These are phyloP conservation scores for Tremella yokohamensis DNA, from an alignment of 768 basidiomycete genomes.

Conservation along the genomic window DNA sequence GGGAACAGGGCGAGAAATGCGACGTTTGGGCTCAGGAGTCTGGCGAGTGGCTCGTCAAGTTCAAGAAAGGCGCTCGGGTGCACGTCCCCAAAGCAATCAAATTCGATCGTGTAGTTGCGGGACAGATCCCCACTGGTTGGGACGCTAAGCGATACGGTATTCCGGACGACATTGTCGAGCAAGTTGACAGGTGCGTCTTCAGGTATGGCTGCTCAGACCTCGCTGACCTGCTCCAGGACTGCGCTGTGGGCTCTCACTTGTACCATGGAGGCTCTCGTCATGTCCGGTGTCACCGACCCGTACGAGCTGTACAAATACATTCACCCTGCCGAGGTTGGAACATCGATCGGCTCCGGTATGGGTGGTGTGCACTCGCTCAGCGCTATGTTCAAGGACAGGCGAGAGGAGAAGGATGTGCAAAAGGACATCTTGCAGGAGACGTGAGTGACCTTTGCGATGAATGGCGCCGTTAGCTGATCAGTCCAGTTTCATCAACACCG, in stretches of 20 bases:
- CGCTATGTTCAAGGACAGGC: conserved; percentile 98
- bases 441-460: conserved; percentile 55
- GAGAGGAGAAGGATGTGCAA: conserved; percentile 96
- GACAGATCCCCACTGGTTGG: conserved; percentile 97
- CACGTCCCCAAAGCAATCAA: conserved; percentile 90
- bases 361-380: conserved; percentile 85
- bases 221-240: conserved; percentile 47
- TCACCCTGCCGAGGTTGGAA: conserved; percentile 94
- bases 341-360: conserved; percentile 93
- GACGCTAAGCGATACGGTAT: conserved; percentile 93
- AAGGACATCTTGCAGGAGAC: conserved; percentile 98
- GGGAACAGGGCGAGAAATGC: conserved; percentile 92
- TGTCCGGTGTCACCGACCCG: conserved; percentile 95
- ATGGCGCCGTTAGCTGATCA: conserved; percentile 3
- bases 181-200: conserved; percentile 67
- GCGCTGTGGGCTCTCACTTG: conserved; percentile 92
- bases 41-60: conserved; percentile 96
- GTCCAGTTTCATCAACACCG: conserved; percentile 92
- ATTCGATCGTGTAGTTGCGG: conserved; percentile 90
- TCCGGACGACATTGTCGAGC: conserved; percentile 89
- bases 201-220: neutral
- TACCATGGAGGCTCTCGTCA: conserved; percentile 91
- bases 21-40: conserved; percentile 89
- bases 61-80: conserved; percentile 95
- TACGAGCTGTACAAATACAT: conserved; percentile 96